These are phyloP conservation scores for Diaporthe ampelina DNA, from an alignment of 2,329 filamentous ascomycete genomes.

Conservation along the genomic window DNA sequence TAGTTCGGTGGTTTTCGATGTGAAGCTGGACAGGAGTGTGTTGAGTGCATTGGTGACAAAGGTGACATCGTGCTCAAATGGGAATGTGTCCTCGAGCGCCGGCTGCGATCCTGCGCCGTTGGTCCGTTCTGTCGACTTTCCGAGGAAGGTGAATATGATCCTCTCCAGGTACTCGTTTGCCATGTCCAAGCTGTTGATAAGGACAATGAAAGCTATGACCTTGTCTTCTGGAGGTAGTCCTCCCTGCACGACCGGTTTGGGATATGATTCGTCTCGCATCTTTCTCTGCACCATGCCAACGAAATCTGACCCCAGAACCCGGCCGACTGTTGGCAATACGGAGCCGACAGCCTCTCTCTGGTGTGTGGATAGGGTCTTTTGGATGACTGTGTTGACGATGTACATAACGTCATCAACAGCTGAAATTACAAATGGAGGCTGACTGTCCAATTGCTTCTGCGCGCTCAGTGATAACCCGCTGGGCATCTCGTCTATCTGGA, in stretches of 20 bases:
- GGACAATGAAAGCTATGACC: slow-evolving; percentile 88
- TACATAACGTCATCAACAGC: slow-evolving; percentile 99
- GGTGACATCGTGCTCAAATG: slow-evolving; percentile 81
- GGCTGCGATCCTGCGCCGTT: slow-evolving; percentile 55
- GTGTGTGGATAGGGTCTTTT: slow-evolving; percentile 87
- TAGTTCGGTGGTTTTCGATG: slow-evolving; percentile 83
- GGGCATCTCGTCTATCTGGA: slow-evolving; percentile 93
- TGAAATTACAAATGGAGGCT: slow-evolving; percentile 91
- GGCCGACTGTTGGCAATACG: slow-evolving; percentile 82
- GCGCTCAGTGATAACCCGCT: slow-evolving; percentile 82
- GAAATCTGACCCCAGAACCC: slow-evolving; percentile 89
- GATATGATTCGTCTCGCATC: slow-evolving; percentile 97
- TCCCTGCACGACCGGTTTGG: slow-evolving; percentile 82
- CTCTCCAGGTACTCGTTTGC: slow-evolving; percentile 91
- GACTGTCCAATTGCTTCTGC: slow-evolving; percentile 78
- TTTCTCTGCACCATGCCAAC: slow-evolving; percentile 97
- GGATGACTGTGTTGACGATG: slow-evolving; percentile 92
- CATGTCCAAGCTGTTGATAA: slow-evolving; percentile 96
- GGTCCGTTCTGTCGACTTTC: slow-evolving; percentile 54
- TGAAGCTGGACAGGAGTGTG: slow-evolving; percentile 79
- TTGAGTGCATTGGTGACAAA: slow-evolving; percentile 78
- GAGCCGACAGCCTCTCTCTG: slow-evolving; percentile 83
- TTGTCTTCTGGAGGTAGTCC: slow-evolving; percentile 89
- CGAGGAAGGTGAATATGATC: slow-evolving; percentile 81
- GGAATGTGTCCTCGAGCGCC: slow-evolving; percentile 77